Conservation (phyloP, 1,284 basidiomycete genomes). For the Tilletia caries region DNA sequence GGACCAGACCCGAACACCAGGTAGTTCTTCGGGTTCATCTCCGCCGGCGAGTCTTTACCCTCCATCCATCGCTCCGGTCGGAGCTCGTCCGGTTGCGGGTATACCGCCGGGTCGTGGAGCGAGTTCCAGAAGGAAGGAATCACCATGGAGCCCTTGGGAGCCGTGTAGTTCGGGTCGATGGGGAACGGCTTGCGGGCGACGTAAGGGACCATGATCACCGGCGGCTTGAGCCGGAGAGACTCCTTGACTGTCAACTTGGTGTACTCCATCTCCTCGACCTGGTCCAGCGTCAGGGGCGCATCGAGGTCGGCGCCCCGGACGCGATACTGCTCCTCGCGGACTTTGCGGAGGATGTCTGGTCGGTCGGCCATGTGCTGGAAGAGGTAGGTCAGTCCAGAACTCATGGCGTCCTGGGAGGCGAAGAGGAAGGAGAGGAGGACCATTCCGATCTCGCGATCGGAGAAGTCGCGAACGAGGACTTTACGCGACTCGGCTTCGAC, state of each 20-base stretch:
- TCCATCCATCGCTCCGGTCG: constrained; percentile 90
- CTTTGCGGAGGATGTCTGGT: constrained; percentile 81
- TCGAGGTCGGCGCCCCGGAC: constrained; percentile 77
- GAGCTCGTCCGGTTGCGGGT: constrained; percentile 80
- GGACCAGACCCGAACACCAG: constrained; percentile 92
- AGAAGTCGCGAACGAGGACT: constrained; percentile 69
- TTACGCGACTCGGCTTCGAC: constrained; percentile 53
- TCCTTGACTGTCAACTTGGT: constrained; percentile 88
- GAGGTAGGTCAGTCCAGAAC: constrained; percentile 71
- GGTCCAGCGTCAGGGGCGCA: constrained; percentile 78
- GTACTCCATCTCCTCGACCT: constrained; percentile 89
- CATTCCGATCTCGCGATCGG: constrained; percentile 92
- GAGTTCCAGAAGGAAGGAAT: constrained; percentile 93
- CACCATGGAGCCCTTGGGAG: constrained; percentile 85
- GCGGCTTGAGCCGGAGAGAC: constrained; percentile 81
- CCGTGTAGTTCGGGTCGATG: constrained; percentile 82
- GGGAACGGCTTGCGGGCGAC: constrained; percentile 83
- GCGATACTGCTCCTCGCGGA: constrained; percentile 83
- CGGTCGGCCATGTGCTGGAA: constrained; percentile 95
- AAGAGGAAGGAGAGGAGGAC: constrained; percentile 91
- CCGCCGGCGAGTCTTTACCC: constrained; percentile 68
- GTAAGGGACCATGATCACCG: constrained; percentile 81
- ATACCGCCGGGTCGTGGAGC: constrained; percentile 82
- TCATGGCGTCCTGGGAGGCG: constrained; percentile 97
- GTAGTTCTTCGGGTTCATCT: constrained; percentile 86